A percentile compares a stretch with the other conserved stretches of the same genome.
Conservation (phyloP, 306 rosid species). For the Casuarina glauca region DNA sequence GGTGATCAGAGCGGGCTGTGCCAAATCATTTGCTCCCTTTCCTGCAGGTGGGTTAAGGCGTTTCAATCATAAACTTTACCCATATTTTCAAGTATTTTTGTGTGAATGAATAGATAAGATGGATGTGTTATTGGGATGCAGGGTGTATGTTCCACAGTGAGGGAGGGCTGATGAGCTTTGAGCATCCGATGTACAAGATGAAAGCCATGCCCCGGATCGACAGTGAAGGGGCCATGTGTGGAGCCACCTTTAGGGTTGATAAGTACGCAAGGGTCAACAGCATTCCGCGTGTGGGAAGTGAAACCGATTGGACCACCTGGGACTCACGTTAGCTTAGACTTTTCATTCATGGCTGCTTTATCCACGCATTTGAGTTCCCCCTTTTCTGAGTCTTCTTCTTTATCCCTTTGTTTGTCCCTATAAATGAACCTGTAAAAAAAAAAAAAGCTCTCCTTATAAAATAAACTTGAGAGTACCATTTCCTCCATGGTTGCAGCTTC, state of each 20-base stretch:
- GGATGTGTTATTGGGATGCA: slow-evolving; percentile 26
- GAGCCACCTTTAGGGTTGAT: slow-evolving; percentile 91
- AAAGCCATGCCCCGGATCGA: slow-evolving; percentile 94
- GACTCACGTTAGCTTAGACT: slow-evolving; percentile 37
- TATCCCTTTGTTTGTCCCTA: neutral
- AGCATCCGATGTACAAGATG: slow-evolving; percentile 94
- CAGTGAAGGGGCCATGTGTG: slow-evolving; percentile 94
- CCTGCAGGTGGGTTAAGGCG: slow-evolving; percentile 56
- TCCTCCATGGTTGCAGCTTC: neutral
- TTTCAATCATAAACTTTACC: neutral
- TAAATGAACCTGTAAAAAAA: neutral
- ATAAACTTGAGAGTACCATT: neutral
- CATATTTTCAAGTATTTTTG: too few relatives aligned
- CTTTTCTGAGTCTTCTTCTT: neutral
- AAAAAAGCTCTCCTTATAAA: neutral
- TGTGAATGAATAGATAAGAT: too few relatives aligned
- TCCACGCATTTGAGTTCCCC: neutral
- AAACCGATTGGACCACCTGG: slow-evolving; percentile 77
- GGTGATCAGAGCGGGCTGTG: slow-evolving; percentile 89
- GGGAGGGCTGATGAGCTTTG: slow-evolving; percentile 91
- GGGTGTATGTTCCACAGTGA: slow-evolving; percentile 94
- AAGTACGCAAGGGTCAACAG: slow-evolving; percentile 72
- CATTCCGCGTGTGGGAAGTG: slow-evolving; percentile 88
- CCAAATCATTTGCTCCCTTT: slow-evolving; percentile 97
- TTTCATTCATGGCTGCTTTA: neutral